Base-by-base conservation (phyloP, 2,329 filamentous ascomycete species). In the Hymenoscyphus repandus region DNA sequence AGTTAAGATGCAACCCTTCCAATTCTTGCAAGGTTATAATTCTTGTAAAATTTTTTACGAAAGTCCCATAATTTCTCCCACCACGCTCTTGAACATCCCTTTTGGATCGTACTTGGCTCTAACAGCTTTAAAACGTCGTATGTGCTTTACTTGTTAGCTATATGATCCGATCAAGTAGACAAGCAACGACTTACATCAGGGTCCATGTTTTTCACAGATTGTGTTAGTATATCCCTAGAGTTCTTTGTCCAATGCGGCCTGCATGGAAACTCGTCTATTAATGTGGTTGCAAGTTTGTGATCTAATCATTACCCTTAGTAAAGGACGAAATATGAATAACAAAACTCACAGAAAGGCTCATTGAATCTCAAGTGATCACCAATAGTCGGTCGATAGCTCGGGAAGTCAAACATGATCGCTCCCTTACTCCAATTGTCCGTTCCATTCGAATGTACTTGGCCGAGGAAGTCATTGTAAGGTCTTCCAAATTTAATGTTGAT, bases 401-500 rank as follows among this genome's bases (percentile, higher is more conserved):
- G 53, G 31, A 58, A 58, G 34, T 58, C 53, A 43, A 58, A 58
- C 55, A 58, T 58, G 15, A 58, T 58, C 1, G 53, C 53, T 1
- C 55, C 55, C 33, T 53, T 55, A 4, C 27, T 51, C 55, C 55
- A 58, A 45, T 55, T 49, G n/a, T n/a, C n/a, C n/a, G n/a, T n/a
- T n/a, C n/a, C n/a, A n/a, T n/a, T n/a, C n/a, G n/a, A n/a, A n/a
- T n/a, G n/a, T n/a, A n/a, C n/a, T n/a, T n/a, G n/a, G n/a, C n/a
- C n/a, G n/a, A n/a, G n/a, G n/a, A n/a, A n/a, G n/a, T n/a, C n/a
- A n/a, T n/a, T n/a, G n/a, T n/a, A n/a, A n/a, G n/a, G n/a, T n/a
- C n/a, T n/a, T 13, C 55, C 55, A 27, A 58, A 58, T 36, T 55
- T 58, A 34, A 58, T 58, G 30, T 58, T 58, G 13, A 58, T 55